Conservation (phyloP, 257 asterid species). For the Vinca minor region DNA sequence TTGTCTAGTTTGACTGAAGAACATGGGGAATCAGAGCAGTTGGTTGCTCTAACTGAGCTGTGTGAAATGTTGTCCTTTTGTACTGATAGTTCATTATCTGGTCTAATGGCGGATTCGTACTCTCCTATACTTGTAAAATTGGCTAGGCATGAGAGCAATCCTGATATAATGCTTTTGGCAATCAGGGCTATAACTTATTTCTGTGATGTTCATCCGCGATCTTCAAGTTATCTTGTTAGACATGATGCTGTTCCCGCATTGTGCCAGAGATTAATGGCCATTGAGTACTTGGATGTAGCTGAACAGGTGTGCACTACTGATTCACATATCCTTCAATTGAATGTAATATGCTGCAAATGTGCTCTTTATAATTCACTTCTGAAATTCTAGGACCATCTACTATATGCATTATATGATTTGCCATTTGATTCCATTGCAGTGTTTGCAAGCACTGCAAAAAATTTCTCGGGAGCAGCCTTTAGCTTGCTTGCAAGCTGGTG, state of each 20-base stretch:
- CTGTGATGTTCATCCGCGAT: constrained; percentile 74
- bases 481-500: constrained; percentile 89
- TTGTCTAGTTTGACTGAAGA: constrained; percentile 55
- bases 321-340: background rate
- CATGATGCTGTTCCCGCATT: constrained; percentile 79
- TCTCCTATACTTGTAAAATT: constrained; percentile 70
- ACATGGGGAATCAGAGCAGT: constrained; percentile 64
- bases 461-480: constrained; percentile 84
- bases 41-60: constrained; percentile 80
- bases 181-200: constrained; percentile 85
- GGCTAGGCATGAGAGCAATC: constrained; percentile 61
- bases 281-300: constrained; percentile 88
- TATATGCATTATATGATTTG: constrained; percentile 9
- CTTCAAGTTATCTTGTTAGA: constrained; percentile 64
- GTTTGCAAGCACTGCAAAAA: constrained; percentile 89
- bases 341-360: background rate
- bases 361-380: constrained; percentile 1
- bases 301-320: constrained; percentile 65
- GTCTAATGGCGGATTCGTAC: constrained; percentile 61
- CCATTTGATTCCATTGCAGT: constrained; percentile 34
- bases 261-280: constrained; percentile 68
- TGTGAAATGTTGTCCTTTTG: constrained; percentile 82
- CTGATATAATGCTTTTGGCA: constrained; percentile 76
- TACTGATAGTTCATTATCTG: constrained; percentile 68
- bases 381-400: constrained; percentile 8